phyloP scores from a whole-genome alignment of 495 filamentous ascomycete genomes.

The Xylaria telfairii region DNA sequence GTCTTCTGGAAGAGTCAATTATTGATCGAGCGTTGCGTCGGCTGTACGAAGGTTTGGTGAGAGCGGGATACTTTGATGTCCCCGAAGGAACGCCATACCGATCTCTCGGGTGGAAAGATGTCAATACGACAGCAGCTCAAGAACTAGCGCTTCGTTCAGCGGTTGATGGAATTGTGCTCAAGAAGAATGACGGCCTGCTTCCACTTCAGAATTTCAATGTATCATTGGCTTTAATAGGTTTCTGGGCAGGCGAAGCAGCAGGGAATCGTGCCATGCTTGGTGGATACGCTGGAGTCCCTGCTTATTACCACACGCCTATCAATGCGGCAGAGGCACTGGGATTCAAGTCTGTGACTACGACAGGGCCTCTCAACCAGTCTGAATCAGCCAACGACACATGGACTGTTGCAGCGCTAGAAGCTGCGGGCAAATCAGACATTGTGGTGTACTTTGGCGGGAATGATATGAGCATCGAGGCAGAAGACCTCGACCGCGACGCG shows the following conservation, averaged over 20 bases:
- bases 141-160: slow-evolving; percentile 64
- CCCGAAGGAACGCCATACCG: slow-evolving; percentile 54
- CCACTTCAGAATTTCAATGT: slow-evolving; percentile 43
- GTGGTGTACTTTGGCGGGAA: slow-evolving; percentile 54
- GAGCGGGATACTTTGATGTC: slow-evolving; percentile 66
- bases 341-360: slow-evolving; percentile 49
- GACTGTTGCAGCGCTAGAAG: slow-evolving; percentile 41
- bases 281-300: slow-evolving; percentile 47
- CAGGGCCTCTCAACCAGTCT: slow-evolving; percentile 35
- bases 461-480: slow-evolving; percentile 47
- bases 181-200: slow-evolving; percentile 64
- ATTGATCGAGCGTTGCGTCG: slow-evolving; percentile 62
- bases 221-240: slow-evolving; percentile 58
- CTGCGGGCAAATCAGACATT: slow-evolving; percentile 50
- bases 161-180: slow-evolving; percentile 62
- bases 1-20: slow-evolving; percentile 39
- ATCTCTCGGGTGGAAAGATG: slow-evolving; percentile 58
- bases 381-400: slow-evolving; percentile 29
- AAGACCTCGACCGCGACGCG: slow-evolving; percentile 46
- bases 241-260: slow-evolving; percentile 62
- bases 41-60: slow-evolving; percentile 61
- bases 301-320: slow-evolving; percentile 43
- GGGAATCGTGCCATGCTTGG: slow-evolving; percentile 60
- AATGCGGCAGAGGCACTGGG: slow-evolving; percentile 43
- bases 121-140: slow-evolving; percentile 57